These are phyloP conservation scores for Bruguiera sexangula DNA, from an alignment of 345 rosid genomes.

Conservation along the genomic window DNA sequence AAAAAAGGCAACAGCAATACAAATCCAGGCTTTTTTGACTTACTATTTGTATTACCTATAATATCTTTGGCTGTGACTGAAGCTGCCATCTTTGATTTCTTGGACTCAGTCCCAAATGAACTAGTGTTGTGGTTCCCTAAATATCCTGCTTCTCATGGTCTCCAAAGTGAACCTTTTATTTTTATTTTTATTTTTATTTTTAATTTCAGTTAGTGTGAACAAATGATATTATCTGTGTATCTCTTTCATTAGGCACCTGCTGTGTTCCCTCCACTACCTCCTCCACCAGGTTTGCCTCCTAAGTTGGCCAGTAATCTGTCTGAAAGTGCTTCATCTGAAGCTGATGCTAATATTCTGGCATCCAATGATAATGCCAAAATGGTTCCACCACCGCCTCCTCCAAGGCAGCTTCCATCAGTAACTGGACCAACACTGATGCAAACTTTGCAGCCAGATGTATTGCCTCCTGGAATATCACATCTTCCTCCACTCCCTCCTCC, in stretches of 20 bases:
- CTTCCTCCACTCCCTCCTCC: slow-evolving; percentile 87
- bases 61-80: neutral
- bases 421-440: slow-evolving; percentile 45
- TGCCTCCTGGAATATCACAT: slow-evolving; percentile 66
- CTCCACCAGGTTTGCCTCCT: slow-evolving; percentile 55
- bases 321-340: slow-evolving; percentile 44
- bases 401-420: slow-evolving; percentile 51
- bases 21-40: no score
- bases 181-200: neutral
- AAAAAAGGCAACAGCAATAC: no score
- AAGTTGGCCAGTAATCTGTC: slow-evolving; percentile 42
- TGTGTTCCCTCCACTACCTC: slow-evolving; percentile 54
- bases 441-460: slow-evolving; percentile 48
- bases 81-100: neutral
- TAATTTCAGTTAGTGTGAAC: neutral
- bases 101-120: neutral
- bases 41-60: neutral
- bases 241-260: slow-evolving; percentile 39
- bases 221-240: neutral
- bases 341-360: slow-evolving; percentile 41
- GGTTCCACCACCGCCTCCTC: slow-evolving; percentile 90
- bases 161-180: neutral
- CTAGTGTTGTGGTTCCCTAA: neutral
- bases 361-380: slow-evolving; percentile 42
- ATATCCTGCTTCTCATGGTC: no score